phyloP scores from a whole-genome alignment of 2,329 filamentous ascomycete species.

The Macrophomina pseudophaseolina region DNA sequence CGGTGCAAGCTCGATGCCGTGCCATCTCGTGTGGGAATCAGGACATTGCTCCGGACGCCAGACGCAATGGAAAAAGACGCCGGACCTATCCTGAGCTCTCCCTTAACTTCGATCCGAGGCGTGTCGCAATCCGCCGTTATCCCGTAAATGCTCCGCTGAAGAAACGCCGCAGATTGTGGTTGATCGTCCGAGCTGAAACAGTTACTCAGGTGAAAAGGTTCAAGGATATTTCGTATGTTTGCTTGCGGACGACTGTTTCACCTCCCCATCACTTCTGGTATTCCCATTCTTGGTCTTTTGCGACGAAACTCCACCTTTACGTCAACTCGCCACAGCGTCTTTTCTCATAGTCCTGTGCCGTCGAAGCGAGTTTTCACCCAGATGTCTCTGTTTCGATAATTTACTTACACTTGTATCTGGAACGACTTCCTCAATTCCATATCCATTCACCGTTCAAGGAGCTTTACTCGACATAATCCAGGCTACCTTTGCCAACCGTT shows the following conservation, averaged over 20 bases:
- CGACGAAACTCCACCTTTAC: too few relatives aligned
- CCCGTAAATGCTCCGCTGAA: background rate
- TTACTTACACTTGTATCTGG: too few relatives aligned
- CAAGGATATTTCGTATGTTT: background rate
- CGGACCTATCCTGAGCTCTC: background rate
- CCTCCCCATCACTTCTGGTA: background rate
- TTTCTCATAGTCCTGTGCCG: too few relatives aligned
- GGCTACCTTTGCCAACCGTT: slow-evolving; percentile 56
- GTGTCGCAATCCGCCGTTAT: background rate
- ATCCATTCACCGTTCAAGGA: background rate
- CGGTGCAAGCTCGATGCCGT: background rate
- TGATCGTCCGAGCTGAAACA: background rate
- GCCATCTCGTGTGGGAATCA: background rate
- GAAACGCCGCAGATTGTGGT: background rate
- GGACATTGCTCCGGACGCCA: background rate
- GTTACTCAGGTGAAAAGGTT: background rate
- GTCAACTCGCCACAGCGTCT: too few relatives aligned
- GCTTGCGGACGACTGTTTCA: background rate
- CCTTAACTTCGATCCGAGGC: background rate
- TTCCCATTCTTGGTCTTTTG: too few relatives aligned
- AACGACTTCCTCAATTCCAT: too few relatives aligned
- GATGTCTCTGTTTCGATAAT: too few relatives aligned
- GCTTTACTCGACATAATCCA: slow-evolving; percentile 55
- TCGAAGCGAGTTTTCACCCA: too few relatives aligned
- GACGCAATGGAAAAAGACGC: background rate